Percentiles rank a stretch among this genome's conserved stretches.
These are phyloP conservation scores for Amanita fuliginea DNA, from an alignment of 768 basidiomycete species.

Conservation along the genomic window DNA sequence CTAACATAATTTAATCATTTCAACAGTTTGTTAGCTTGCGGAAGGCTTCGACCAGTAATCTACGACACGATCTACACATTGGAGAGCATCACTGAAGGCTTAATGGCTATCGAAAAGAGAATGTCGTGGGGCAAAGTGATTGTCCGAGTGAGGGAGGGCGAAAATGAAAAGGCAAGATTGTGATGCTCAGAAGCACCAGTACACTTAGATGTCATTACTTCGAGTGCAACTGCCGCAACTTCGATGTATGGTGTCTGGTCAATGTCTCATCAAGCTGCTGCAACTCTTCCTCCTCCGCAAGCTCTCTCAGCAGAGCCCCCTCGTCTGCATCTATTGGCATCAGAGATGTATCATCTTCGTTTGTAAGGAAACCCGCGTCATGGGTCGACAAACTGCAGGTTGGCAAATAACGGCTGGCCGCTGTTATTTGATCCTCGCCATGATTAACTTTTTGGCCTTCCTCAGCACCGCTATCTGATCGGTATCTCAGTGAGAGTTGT, in stretches of 20 bases:
- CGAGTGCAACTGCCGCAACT: constrained; percentile 25
- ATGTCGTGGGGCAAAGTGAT: constrained; percentile 92
- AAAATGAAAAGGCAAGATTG: constrained; percentile 29
- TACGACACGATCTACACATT: constrained; percentile 65
- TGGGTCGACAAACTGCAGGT: background rate
- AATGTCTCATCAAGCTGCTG: constrained; percentile 24
- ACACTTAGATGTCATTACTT: background rate
- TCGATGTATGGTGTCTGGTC: constrained; percentile 25
- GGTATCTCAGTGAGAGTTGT: constrained; percentile 16
- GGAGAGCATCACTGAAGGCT: constrained; percentile 52
- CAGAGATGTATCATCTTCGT: background rate
- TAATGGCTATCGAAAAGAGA: constrained; percentile 66
- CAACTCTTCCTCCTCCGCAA: constrained; percentile 30
- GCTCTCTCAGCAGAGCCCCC: constrained; percentile 19
- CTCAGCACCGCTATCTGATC: constrained; percentile 9
- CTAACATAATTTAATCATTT: constrained; percentile 5
- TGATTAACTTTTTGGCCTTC: background rate
- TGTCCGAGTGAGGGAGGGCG: constrained; percentile 49
- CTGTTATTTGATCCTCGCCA: background rate
- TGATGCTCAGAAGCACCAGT: constrained; percentile 10
- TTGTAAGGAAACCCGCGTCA: background rate
- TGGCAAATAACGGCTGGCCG: background rate
- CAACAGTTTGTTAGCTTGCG: constrained; percentile 48
- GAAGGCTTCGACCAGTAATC: constrained; percentile 54
- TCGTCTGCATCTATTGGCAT: constrained; percentile 17